Conservation (phyloP, 257 asterid genomes). For the Salvia miltiorrhiza region DNA sequence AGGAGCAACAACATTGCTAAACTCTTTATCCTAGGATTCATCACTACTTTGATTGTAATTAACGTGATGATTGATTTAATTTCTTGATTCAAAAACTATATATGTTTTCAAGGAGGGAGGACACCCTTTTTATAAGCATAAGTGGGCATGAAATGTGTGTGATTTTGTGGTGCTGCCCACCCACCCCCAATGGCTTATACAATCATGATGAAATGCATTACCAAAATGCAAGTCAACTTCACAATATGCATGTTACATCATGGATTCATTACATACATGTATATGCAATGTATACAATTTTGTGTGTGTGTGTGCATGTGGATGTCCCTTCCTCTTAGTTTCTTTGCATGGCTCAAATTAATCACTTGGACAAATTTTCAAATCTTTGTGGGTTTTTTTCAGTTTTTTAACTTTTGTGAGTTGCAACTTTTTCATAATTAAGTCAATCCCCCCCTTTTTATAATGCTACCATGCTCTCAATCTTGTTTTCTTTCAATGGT, state of each 20-base stretch:
- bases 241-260: conserved; percentile 42
- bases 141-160: conserved; percentile 24
- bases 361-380: conserved; percentile 2
- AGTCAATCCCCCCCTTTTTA: conserved; percentile 43
- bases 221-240: conserved; percentile 63
- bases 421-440: conserved; percentile 25
- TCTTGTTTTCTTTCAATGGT: conserved; percentile 19
- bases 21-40: conserved; percentile 36
- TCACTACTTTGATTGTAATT: neutral
- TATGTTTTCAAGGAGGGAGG: conserved; percentile 17
- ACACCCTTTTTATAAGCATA: conserved; percentile 37
- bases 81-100: conserved; percentile 5
- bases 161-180: conserved; percentile 37
- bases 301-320: conserved; percentile 25
- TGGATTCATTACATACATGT: neutral
- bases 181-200: conserved; percentile 31
- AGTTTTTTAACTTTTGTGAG: neutral
- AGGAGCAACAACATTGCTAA: conserved; percentile 31
- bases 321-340: neutral
- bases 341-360: conserved; percentile 42
- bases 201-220: conserved; percentile 69
- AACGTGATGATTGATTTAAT: neutral
- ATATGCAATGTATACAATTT: neutral
- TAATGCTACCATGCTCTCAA: conserved; percentile 2
- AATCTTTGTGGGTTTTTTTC: neutral